Evolutionary conservation across 2,329 filamentous ascomycete species (phyloP), one percentile per base, ranked within the genome.

Genomic region (Xylariaceae sp.): DNA sequence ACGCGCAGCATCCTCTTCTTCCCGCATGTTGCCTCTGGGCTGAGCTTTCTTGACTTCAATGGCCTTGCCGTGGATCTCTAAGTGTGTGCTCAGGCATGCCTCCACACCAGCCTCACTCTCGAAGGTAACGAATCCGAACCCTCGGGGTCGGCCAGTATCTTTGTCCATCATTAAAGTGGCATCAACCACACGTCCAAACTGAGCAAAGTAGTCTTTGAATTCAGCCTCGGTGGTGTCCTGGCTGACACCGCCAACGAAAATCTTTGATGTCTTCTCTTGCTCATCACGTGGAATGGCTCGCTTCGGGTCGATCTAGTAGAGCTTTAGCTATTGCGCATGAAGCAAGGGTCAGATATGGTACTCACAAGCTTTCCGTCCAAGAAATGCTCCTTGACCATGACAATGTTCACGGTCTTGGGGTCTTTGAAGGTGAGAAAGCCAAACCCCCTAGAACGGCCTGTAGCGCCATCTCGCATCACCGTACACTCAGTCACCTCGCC

Each of bases 131-230:
- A 98, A 98, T 11, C 92, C 92, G 53, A 98, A 98, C 2, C 92
- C 92, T 54, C 92, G 76, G 3, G 92, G 92, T 25, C 92, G 78
- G n/a, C 92, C 92, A 1, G 92, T 98, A 59, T 98, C 92, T 63
- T 98, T 98, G 59, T 98, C 92, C 80, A 98, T 98, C 92, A 98
- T 98, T 3, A 98, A 77, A 0, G 92, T 98, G 2, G 92, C 92
- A 62, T 98, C 92, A 24, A 98, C 82, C 14, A 98, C 92, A 40
- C 90, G 81, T 18, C 92, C 92, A 51, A 96, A 98, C 53, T 94
- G 86, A 53, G 84, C 87, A 64, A 98, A 98, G 63, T 94, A 98
- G 39, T 92, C 82, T 55, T 87, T 88, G 59, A 98, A 98, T 56
- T 96, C 88, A 42, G 89, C 81, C 53, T 98, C 92, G 1, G 87